phyloP scores from a whole-genome alignment of 2,329 filamentous ascomycete genomes.

The Phaeosphaeriaceae sp. region DNA sequence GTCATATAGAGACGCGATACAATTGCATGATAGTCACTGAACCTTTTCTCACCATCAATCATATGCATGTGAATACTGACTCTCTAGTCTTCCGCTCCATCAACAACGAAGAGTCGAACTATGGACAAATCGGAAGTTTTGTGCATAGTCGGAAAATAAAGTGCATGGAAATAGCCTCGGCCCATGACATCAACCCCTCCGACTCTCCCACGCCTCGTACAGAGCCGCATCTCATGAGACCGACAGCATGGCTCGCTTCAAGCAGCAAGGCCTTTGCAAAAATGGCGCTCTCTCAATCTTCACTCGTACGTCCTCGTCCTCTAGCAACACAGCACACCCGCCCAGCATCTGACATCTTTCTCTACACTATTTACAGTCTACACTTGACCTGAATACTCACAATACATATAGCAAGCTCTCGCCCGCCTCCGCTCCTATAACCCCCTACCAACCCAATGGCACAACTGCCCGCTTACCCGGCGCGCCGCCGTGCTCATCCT shows the following conservation, averaged over 20 bases:
- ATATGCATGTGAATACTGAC: slow-evolving; percentile 9
- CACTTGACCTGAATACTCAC: slow-evolving; percentile 16
- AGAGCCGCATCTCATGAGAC: slow-evolving; percentile 25
- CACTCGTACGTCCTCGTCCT: slow-evolving; percentile 26
- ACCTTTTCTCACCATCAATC: not conserved
- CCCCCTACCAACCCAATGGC: slow-evolving; percentile 66
- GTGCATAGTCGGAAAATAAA: slow-evolving; percentile 2
- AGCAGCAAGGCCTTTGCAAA: slow-evolving; percentile 32
- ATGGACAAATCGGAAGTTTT: not conserved
- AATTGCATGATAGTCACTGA: slow-evolving; percentile 44
- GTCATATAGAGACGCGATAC: slow-evolving; percentile 47
- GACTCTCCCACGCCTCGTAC: slow-evolving; percentile 11
- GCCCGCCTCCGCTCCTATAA: slow-evolving; percentile 64
- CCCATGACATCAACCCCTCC: slow-evolving; percentile 32
- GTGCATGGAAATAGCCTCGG: slow-evolving; percentile 32
- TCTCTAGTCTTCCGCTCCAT: too few relatives aligned
- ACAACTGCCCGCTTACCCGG: slow-evolving; percentile 65
- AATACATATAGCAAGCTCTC: slow-evolving; percentile 56
- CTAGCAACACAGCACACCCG: not conserved
- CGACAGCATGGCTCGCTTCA: slow-evolving; percentile 42
- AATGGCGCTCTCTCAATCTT: slow-evolving; percentile 44
- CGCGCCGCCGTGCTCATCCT: slow-evolving; percentile 88
- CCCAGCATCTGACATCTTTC: not conserved
- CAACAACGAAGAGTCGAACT: not conserved
- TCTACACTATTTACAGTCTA: not conserved